These are phyloP conservation scores for Thielaviopsis cerberus DNA, from an alignment of 2,329 filamentous ascomycete species.

Conservation along the genomic window DNA sequence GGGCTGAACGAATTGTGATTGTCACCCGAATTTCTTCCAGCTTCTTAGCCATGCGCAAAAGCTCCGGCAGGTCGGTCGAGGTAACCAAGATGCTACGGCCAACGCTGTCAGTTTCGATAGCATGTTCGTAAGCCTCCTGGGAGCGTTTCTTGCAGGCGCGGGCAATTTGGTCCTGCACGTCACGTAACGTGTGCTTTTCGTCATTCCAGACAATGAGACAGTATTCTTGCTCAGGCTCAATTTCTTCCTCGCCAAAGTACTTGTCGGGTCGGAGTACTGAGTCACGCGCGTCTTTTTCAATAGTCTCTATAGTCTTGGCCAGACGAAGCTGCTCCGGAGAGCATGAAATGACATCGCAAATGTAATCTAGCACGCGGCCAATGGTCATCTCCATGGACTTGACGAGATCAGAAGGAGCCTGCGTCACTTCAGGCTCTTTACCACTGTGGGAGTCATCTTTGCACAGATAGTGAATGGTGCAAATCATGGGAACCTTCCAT, in stretches of 20 bases:
- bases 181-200: constrained; percentile 88
- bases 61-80: constrained; percentile 47
- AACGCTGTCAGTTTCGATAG: constrained; percentile 74
- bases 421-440: background rate
- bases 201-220: constrained; percentile 90
- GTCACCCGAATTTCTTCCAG: constrained; percentile 94
- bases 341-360: constrained; percentile 95
- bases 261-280: constrained; percentile 35
- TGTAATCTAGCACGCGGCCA: constrained; percentile 70
- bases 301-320: constrained; percentile 63
- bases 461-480: constrained; percentile 70
- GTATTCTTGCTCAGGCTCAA: constrained; percentile 40
- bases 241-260: constrained; percentile 31
- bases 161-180: constrained; percentile 78
- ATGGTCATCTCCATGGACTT: constrained; percentile 72
- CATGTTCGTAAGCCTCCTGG: constrained; percentile 51
- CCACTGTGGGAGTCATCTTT: constrained; percentile 17
- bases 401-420: constrained; percentile 54
- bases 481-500: constrained; percentile 73
- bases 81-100: constrained; percentile 75
- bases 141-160: constrained; percentile 63
- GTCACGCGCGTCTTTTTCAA: constrained; percentile 74
- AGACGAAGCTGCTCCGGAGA: constrained; percentile 86
- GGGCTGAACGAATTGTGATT: constrained; percentile 77
- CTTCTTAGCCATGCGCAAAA: constrained; percentile 63